A percentile compares a stretch with the other conserved stretches of the same genome.
These are phyloP conservation scores for Thraustochytrium striatum DNA, from an alignment of 352 stramenopile species.

Conservation along the genomic window DNA sequence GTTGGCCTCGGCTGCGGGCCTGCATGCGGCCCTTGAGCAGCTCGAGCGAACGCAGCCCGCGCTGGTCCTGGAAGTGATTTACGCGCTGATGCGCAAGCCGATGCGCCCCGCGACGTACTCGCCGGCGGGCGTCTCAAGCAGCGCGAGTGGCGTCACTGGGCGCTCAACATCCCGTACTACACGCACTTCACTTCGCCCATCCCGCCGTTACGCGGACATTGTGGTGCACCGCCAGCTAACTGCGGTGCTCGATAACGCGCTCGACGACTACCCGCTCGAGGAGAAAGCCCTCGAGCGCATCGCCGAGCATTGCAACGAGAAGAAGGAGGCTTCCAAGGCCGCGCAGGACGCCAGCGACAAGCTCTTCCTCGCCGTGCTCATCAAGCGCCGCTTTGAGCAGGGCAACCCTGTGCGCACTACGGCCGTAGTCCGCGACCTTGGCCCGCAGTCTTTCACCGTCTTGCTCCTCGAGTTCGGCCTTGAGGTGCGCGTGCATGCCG, in stretches of 20 bases:
- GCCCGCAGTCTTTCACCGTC: constrained; percentile 70
- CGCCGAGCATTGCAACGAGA: constrained; percentile 72
- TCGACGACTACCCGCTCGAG: constrained; percentile 49
- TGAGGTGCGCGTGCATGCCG: constrained; percentile 60
- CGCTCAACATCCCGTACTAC: constrained; percentile 67
- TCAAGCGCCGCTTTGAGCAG: constrained; percentile 59
- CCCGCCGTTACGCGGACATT: constrained; percentile 73
- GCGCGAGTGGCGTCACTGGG: constrained; percentile 74
- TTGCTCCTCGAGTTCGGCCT: constrained; percentile 69
- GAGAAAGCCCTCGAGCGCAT: constrained; percentile 54
- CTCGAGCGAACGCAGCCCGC: neutral
- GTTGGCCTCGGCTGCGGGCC: neutral
- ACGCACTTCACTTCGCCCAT: constrained; percentile 61
- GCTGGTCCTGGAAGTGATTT: constrained; percentile 16
- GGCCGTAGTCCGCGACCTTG: constrained; percentile 67
- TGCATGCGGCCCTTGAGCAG: constrained; percentile 27
- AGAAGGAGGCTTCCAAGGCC: constrained; percentile 73
- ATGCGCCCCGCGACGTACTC: constrained; percentile 27
- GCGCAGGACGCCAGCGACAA: constrained; percentile 71
- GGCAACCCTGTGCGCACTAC: constrained; percentile 63
- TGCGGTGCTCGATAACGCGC: constrained; percentile 27
- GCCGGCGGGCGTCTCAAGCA: constrained; percentile 64
- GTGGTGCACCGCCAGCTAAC: constrained; percentile 75
- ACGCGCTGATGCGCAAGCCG: constrained; percentile 45
- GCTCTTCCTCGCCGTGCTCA: constrained; percentile 70